A percentile compares a stretch with the other conserved stretches of the same genome.
phyloP scores from a whole-genome alignment of 495 filamentous ascomycete genomes.

The Lasiosphaeria hispida region DNA sequence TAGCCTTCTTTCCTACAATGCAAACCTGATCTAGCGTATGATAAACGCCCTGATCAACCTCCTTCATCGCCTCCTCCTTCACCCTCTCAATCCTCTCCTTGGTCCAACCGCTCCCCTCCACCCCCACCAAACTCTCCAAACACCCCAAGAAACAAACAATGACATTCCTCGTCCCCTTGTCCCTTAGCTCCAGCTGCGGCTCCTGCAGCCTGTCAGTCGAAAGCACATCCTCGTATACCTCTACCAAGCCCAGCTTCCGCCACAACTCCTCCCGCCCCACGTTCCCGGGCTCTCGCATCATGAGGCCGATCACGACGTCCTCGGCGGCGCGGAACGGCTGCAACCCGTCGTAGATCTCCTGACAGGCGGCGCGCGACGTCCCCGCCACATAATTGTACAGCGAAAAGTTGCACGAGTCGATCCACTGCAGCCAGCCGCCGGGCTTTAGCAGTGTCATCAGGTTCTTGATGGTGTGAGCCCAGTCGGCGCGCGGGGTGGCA shows the following conservation, averaged over 20 bases:
- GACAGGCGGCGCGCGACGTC: conserved; percentile 14
- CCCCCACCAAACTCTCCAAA: conserved; percentile 16
- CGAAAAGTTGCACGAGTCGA: conserved; percentile 24
- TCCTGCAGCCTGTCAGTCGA: conserved; percentile 21
- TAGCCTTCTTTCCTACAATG: conserved; percentile 16
- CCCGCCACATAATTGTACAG: conserved; percentile 15
- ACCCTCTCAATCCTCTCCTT: conserved; percentile 12
- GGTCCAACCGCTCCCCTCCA: conserved; percentile 18
- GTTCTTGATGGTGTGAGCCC: conserved; percentile 24
- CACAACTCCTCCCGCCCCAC: conserved; percentile 8
- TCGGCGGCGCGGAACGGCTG: conserved; percentile 5
- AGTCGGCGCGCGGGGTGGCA: conserved; percentile 24
- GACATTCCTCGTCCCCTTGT: conserved; percentile 18
- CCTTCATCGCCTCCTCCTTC: conserved; percentile 11
- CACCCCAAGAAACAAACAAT: conserved; percentile 19
- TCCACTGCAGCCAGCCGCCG: conserved; percentile 34
- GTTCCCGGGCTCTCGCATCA: conserved; percentile 11
- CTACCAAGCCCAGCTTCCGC: conserved; percentile 6
- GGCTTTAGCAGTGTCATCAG: conserved; percentile 27
- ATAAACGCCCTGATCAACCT: conserved; percentile 17
- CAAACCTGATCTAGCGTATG: conserved; percentile 23
- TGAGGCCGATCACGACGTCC: conserved; percentile 13
- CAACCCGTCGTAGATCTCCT: conserved; percentile 18
- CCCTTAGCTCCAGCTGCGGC: conserved; percentile 4
- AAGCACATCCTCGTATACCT: conserved; percentile 23